Evolutionary conservation across 495 filamentous ascomycete genomes (phyloP).

Genomic region (Aspergillus nanangensis): DNA sequence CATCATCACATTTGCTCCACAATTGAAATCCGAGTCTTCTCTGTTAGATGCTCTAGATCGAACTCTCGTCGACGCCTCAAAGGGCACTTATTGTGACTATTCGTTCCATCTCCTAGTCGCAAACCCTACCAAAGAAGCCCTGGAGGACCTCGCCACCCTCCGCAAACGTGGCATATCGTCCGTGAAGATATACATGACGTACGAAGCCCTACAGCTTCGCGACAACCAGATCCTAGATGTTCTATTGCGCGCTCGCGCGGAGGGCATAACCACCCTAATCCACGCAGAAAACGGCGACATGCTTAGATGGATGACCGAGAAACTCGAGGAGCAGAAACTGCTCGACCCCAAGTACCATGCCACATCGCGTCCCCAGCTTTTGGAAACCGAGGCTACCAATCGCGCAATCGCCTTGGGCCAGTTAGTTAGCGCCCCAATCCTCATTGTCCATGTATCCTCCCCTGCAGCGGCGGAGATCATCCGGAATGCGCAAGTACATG

Average conservation of each 20-base stretch:
- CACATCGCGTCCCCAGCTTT: constrained; percentile 47
- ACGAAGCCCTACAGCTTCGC: constrained; percentile 48
- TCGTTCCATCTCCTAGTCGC: constrained; percentile 54
- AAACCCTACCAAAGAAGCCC: constrained; percentile 40
- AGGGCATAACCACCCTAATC: constrained; percentile 53
- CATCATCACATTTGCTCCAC: constrained; percentile 48
- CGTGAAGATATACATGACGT: constrained; percentile 64
- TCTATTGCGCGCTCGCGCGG: constrained; percentile 39
- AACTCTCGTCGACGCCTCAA: constrained; percentile 17
- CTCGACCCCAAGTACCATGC: constrained; percentile 54
- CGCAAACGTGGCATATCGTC: constrained; percentile 44
- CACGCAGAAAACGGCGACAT: constrained; percentile 59
- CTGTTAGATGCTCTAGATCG: constrained; percentile 1
- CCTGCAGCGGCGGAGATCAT: constrained; percentile 45
- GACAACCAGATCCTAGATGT: constrained; percentile 55
- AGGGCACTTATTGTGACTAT: constrained; percentile 54
- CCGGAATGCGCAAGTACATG: constrained; percentile 49
- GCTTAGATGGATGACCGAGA: constrained; percentile 44
- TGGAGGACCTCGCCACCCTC: constrained; percentile 38
- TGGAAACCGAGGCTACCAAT: constrained; percentile 54
- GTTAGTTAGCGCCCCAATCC: constrained; percentile 50
- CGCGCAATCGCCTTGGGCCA: constrained; percentile 51
- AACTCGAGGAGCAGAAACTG: constrained; percentile 37
- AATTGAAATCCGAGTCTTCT: constrained; percentile 2
- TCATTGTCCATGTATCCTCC: constrained; percentile 57